Evolutionary conservation across 2,329 filamentous ascomycete genomes (phyloP).

Genomic region (Scedosporium aurantiacum): DNA sequence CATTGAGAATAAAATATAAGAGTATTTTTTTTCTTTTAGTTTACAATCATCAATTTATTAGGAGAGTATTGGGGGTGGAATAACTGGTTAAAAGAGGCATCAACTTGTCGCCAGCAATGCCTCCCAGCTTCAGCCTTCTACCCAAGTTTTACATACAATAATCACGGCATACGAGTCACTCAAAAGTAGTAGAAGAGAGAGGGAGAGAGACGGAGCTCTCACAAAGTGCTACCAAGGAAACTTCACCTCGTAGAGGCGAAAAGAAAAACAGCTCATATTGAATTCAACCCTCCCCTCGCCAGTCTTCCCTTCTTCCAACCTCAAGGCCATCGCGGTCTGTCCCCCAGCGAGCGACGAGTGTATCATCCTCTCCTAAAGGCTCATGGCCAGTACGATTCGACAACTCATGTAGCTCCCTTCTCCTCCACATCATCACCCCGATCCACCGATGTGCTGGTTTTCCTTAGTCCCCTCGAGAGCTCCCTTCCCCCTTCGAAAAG

Average conservation of each 20-base stretch:
- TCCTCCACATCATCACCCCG: background rate
- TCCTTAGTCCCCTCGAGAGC: too few species aligned
- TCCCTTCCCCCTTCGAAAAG: background rate
- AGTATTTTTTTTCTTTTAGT: too few species aligned
- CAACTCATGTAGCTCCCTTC: background rate
- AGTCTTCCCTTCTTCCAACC: background rate
- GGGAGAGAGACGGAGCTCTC: background rate
- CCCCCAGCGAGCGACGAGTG: background rate
- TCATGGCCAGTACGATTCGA: background rate
- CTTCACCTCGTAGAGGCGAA: background rate
- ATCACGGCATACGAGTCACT: background rate
- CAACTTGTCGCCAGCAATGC: too few species aligned
- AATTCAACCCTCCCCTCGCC: background rate
- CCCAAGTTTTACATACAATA: too few species aligned
- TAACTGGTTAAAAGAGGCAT: too few species aligned
- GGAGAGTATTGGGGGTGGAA: too few species aligned
- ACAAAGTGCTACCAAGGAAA: background rate
- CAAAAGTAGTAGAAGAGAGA: background rate
- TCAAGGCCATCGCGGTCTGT: background rate
- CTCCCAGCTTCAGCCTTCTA: too few species aligned
- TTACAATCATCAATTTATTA: background rate
- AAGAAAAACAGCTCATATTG: background rate
- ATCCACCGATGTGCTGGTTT: background rate
- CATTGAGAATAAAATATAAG: too few species aligned
- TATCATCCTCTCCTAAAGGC: background rate